A percentile compares a stretch with the other conserved stretches of the same genome.
Evolutionary conservation across 148 eudicot genomes (phyloP).

Genomic region (Cornus suecica): DNA sequence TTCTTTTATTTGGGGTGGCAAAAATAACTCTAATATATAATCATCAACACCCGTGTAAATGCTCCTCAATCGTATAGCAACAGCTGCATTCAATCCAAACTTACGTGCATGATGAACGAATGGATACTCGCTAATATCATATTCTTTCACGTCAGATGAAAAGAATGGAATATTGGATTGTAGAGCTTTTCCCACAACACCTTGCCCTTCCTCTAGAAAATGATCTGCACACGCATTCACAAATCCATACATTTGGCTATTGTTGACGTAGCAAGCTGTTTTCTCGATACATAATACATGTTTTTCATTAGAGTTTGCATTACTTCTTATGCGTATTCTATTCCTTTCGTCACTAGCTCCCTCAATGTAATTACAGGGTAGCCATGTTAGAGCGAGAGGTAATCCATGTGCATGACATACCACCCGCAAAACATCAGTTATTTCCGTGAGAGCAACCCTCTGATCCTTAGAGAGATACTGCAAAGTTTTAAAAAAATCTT

Average conservation of each 20-base stretch:
- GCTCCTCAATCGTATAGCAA: slow-evolving; percentile 81
- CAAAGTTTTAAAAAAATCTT: too few relatives aligned
- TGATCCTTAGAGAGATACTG: slow-evolving; percentile 67
- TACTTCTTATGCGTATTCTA: slow-evolving; percentile 39
- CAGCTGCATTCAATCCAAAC: slow-evolving; percentile 66
- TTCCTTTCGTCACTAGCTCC: slow-evolving; percentile 38
- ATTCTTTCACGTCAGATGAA: slow-evolving; percentile 60
- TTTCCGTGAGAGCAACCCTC: slow-evolving; percentile 61
- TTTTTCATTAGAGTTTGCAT: slow-evolving; percentile 35
- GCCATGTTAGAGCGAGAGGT: slow-evolving; percentile 94
- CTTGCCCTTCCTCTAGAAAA: slow-evolving; percentile 78
- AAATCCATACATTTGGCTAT: slow-evolving; percentile 63
- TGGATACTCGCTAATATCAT: slow-evolving; percentile 72
- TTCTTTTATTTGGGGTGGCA: slow-evolving; percentile 68
- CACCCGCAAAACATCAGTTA: slow-evolving; percentile 78
- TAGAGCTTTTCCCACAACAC: slow-evolving; percentile 82
- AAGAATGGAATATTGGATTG: slow-evolving; percentile 75
- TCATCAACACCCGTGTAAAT: slow-evolving; percentile 71
- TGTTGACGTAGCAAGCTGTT: slow-evolving; percentile 66
- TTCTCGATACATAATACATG: slow-evolving; percentile 53
- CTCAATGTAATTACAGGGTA: slow-evolving; percentile 57
- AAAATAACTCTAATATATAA: slow-evolving; percentile 80
- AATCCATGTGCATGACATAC: slow-evolving; percentile 84
- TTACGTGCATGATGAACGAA: slow-evolving; percentile 89
- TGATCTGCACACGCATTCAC: slow-evolving; percentile 69